Conservation (phyloP, 2,329 filamentous ascomycete genomes). For the Epichloe hybrida region DNA sequence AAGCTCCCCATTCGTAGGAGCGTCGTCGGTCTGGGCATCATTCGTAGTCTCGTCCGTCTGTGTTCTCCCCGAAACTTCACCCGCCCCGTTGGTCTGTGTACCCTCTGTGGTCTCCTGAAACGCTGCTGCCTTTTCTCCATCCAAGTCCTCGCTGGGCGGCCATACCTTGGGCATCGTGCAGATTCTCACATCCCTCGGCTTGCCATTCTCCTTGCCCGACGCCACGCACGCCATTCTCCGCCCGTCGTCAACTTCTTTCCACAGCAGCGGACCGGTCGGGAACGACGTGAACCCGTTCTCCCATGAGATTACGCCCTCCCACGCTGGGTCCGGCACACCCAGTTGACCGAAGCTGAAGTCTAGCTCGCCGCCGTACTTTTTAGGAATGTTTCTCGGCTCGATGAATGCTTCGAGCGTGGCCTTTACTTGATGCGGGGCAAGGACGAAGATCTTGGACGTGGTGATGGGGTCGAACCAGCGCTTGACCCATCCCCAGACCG, state of each 20-base stretch:
- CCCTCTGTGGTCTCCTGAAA: conserved; percentile 9
- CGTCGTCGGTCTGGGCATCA: conserved; percentile 8
- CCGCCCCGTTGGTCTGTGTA: conserved; percentile 14
- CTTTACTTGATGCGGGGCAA: conserved; percentile 58
- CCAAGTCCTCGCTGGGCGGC: conserved; percentile 4
- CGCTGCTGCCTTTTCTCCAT: conserved; percentile 4
- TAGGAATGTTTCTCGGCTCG: conserved; percentile 70
- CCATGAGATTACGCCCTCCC: conserved; percentile 37
- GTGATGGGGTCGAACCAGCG: conserved; percentile 92
- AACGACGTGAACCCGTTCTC: conserved; percentile 39
- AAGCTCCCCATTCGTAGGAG: conserved; percentile 15
- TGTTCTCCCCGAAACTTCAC: conserved; percentile 11
- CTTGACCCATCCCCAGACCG: conserved; percentile 90
- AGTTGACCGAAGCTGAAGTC: conserved; percentile 70
- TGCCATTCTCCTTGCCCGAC: conserved; percentile 33
- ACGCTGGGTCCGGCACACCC: conserved; percentile 55
- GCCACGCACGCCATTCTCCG: conserved; percentile 38
- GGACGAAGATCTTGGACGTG: conserved; percentile 90
- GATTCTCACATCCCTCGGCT: conserved; percentile 32
- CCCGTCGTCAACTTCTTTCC: conserved; percentile 33
- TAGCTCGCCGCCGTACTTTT: conserved; percentile 76
- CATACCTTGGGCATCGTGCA: conserved; percentile 36
- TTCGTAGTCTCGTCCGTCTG: conserved; percentile 10
- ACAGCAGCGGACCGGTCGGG: conserved; percentile 43
- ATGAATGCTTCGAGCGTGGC: conserved; percentile 71